Base-by-base conservation (phyloP, 129 eudicot genomes). In the Centrapalus pauciflorus region DNA sequence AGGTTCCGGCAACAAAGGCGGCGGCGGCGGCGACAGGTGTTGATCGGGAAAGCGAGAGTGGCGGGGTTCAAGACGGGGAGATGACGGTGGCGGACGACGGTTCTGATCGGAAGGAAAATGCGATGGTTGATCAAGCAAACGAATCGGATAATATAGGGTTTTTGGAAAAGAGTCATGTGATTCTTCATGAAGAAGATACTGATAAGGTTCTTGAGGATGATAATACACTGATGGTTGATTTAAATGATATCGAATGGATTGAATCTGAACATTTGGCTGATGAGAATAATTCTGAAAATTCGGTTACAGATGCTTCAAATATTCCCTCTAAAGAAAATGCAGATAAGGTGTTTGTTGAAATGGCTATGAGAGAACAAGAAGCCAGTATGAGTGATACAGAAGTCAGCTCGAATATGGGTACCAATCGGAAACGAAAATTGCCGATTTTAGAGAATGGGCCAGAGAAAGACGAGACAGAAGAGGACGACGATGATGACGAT, bases 371-470 rank as follows among this genome's bases (percentile, higher is more conserved):
- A 70, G 61, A 52, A 28, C 9, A 52, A 61, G 41, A 26, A 21
- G 41, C 26, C 4, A 12, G 19, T 41, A 17, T 19, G 14, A 30
- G 11, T 19, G 14, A 30, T 20, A 20, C 33, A 41, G 14, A 25
- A 34, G 55, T n/a, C n/a, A n/a, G n/a, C n/a, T n/a, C n/a, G n/a
- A n/a, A n/a, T n/a, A n/a, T n/a, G n/a, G n/a, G n/a, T n/a, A n/a
- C n/a, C n/a, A n/a, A n/a, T n/a, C n/a, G n/a, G 54, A 65, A 61
- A 74, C 75, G 76, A 21, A 27, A 78, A n/a, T 54, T 82, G 64
- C 83, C 78, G 17, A 3, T 37, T 45, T 52, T 78, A 1, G n/a
- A n/a, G n/a, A n/a, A n/a, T n/a, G n/a, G n/a, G n/a, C n/a, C n/a
- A n/a, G n/a, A 11, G 19, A 20, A 30, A 49, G 30, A 66, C 46